Conservation (phyloP, 768 basidiomycete genomes). For the Collybia sordida region DNA sequence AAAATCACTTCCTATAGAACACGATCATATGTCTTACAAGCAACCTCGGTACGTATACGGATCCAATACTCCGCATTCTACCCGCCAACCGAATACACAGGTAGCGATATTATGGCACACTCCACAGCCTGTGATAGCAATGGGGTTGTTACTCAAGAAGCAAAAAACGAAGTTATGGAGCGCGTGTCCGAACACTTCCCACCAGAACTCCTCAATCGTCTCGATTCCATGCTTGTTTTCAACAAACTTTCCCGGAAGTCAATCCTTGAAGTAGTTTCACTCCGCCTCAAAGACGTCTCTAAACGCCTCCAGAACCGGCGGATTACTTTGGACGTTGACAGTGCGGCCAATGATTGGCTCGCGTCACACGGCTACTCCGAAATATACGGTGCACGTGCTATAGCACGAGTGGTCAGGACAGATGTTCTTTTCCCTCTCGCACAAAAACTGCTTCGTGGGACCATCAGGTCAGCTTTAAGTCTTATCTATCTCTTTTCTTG, state of each 20-base stretch:
- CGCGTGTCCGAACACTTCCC: slow-evolving; percentile 82
- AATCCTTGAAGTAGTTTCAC: slow-evolving; percentile 74
- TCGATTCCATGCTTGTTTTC: slow-evolving; percentile 87
- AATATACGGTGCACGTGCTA: slow-evolving; percentile 83
- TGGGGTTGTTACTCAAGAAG: slow-evolving; percentile 64
- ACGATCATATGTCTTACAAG: slow-evolving; percentile 91
- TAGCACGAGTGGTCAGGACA: slow-evolving; percentile 82
- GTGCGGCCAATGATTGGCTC: slow-evolving; percentile 64
- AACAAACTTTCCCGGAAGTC: slow-evolving; percentile 80
- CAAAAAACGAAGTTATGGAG: slow-evolving; percentile 67
- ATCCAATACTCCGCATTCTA: background rate
- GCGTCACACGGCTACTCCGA: slow-evolving; percentile 80
- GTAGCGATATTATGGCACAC: slow-evolving; percentile 73
- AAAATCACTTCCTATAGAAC: slow-evolving; percentile 44
- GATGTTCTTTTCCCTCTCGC: slow-evolving; percentile 84
- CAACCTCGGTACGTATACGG: slow-evolving; percentile 61
- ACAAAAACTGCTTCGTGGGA: slow-evolving; percentile 75
- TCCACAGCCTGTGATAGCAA: slow-evolving; percentile 56
- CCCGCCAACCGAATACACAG: slow-evolving; percentile 14
- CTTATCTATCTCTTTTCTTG: background rate
- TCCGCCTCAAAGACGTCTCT: slow-evolving; percentile 76
- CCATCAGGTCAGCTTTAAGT: slow-evolving; percentile 54
- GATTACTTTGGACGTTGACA: slow-evolving; percentile 72
- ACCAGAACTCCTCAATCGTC: slow-evolving; percentile 86
- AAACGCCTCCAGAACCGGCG: slow-evolving; percentile 60